Base-by-base conservation (phyloP, 805 yeast species). In the Saturnispora zaruensis region DNA sequence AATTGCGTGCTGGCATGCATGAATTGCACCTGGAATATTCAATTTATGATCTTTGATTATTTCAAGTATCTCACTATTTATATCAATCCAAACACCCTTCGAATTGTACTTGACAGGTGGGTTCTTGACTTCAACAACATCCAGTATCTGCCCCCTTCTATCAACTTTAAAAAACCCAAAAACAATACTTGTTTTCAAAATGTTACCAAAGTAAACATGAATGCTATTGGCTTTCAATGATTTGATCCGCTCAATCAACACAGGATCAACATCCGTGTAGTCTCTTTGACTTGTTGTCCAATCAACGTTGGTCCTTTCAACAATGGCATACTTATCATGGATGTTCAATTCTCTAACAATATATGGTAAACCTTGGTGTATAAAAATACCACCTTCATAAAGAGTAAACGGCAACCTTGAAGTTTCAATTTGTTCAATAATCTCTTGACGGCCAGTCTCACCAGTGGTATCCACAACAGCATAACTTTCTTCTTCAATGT, bases 251-350 rank as follows among this genome's bases (percentile, higher is more conserved):
- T 84, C 89, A 46, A 84, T 81, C 57, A 81, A 82, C 21, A 74
- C 64, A 0, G 99, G 97, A 63, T 93, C 98, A 7, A 93, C 85
- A 65, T 93, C 95, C 0, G 96, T 87, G 58, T 76, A 93, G 64
- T 93, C 99, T 50, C 99, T 71, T 62, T 91, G 98, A 44, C 76
- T 75, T 0, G 99, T 93, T 1, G 79, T 75, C 98, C 98, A 93
- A 55, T 91, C 96, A 14, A 93, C 99, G 59, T 84, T 82, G 0
- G 89, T 96, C 46, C 96, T 68, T 58, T 79, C 84, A 5, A 91
- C 96, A 52, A 82, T 84, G 0, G 98, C 98, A 65, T 68, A 86
- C 50, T 74, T 76, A n/a, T 78, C 84, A 37, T 87, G 87, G 0
- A 85, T 71, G 55, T 89, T 84, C 59, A 93, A 84, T 57, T 89